Evolutionary conservation across 2,329 filamentous ascomycete genomes (phyloP), one percentile per base, ranked within the genome.

Genomic region (Neopestalotiopsis sp.): DNA sequence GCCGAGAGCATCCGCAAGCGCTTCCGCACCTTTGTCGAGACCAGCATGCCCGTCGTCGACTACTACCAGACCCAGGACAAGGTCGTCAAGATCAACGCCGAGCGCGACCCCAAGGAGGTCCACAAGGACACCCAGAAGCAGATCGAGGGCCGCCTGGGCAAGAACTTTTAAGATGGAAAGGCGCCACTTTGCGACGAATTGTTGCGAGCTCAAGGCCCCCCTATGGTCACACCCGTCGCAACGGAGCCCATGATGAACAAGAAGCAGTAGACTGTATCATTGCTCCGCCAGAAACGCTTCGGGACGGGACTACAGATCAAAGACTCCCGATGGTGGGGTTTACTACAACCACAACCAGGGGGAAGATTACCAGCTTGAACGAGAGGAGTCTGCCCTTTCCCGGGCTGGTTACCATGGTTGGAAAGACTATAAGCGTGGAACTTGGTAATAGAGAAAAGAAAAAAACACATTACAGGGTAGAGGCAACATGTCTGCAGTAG

Each of bases 1-100:
- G 92, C 90, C 68, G 96, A 97, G 83, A 94, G 91, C 77, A 99
- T 98, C 81, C 92, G 93, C 85, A 99, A 99, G 91, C 89, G 96
- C 68, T 99, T 99, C 87, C 91, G 90, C 78, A 95, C 92, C 4
- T 99, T 98, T 79, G 85, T 97, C 75, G 94, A 98, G 82, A 97
- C 94, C 2, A 97, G 94, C 83, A 98, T 98, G 95, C 96, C 96
- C 32, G 96, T 98, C 61, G 94, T 99, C 67, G 88, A 97, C 74
- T 89, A 94, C 79, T 98, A 92, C 80, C 90, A 92, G 77, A 85
- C 86, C 76, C 86, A 95, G 82, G 90, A 89, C 75, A 91, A 91
- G 78, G 94, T 98, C 17, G 89, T 97, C 79, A 93, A 91, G 83
- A 87, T 98, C 59, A 86, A 91, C 75, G 94, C 95, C 38, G 91